Percentiles rank a stretch among this genome's conserved stretches.
Conservation (phyloP, 75 land plant genomes). For the Cryptomeria japonica region DNA sequence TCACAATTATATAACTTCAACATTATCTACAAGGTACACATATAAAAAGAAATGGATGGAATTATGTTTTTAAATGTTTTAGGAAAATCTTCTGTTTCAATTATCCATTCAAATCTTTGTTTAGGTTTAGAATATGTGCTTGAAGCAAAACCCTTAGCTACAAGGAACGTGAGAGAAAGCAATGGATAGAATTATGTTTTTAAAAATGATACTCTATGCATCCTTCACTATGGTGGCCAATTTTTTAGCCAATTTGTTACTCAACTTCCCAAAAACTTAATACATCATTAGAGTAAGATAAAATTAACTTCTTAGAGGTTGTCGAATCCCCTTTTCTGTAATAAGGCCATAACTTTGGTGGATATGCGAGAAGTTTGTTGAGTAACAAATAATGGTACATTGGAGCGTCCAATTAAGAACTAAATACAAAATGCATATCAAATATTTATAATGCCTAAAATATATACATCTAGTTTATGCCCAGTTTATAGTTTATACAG, state of each 20-base stretch:
- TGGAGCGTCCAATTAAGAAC: neutral
- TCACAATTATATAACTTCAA: too few species aligned
- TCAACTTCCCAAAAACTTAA: neutral
- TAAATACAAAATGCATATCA: neutral
- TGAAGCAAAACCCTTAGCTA: neutral
- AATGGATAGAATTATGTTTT: neutral
- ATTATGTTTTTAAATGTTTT: neutral
- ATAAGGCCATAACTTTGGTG: neutral
- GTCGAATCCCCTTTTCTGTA: neutral
- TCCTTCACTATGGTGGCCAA: neutral
- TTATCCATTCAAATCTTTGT: neutral
- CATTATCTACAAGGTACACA: neutral
- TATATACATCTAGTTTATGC: neutral
- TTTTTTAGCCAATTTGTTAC: neutral
- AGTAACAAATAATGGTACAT: neutral
- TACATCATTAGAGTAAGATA: neutral
- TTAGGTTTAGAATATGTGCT: neutral
- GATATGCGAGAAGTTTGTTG: neutral
- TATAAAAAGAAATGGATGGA: neutral
- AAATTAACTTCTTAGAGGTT: neutral
- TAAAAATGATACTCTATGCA: neutral
- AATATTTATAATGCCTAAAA: neutral
- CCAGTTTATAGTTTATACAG: neutral
- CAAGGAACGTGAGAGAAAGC: neutral
- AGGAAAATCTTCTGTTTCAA: neutral